Conservation (phyloP, 306 rosid species). For the Dryas octopetala region DNA sequence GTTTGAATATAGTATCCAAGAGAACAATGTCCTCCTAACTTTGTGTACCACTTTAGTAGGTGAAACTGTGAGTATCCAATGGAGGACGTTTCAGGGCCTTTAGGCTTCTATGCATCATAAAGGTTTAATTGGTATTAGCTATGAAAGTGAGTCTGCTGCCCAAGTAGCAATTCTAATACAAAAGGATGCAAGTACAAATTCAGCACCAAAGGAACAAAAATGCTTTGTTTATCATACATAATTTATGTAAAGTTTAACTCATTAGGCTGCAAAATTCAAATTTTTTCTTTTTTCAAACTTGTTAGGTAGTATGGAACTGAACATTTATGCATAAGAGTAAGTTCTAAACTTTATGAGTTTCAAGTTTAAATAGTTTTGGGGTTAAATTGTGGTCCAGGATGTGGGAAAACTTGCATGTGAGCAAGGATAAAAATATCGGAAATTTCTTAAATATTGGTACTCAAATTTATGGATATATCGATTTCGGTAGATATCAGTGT, state of each 20-base stretch:
- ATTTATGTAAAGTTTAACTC: neutral
- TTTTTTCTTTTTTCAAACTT: neutral
- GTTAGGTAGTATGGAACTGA: neutral
- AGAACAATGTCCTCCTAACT: neutral
- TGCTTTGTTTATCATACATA: no score
- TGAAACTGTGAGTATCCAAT: neutral
- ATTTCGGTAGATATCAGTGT: no score
- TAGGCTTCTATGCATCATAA: neutral
- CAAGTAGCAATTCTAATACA: no score
- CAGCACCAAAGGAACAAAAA: neutral
- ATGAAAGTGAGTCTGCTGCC: neutral
- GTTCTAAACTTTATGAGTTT: neutral
- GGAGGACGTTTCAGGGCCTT: neutral
- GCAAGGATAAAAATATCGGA: neutral
- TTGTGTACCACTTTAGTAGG: no score
- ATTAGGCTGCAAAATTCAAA: neutral
- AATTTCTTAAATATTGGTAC: no score
- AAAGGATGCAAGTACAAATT: neutral
- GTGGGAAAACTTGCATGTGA: neutral
- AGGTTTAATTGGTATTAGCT: neutral
- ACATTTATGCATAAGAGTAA: neutral
- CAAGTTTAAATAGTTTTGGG: neutral
- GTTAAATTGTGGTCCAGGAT: slow-evolving; percentile 4
- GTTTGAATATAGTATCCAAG: slow-evolving; percentile 5
- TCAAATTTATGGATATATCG: no score